Percentiles rank a stretch among this genome's conserved stretches.
Evolutionary conservation across 108 stramenopile genomes (phyloP).

Genomic region (Aureococcus anophagefferens): DNA sequence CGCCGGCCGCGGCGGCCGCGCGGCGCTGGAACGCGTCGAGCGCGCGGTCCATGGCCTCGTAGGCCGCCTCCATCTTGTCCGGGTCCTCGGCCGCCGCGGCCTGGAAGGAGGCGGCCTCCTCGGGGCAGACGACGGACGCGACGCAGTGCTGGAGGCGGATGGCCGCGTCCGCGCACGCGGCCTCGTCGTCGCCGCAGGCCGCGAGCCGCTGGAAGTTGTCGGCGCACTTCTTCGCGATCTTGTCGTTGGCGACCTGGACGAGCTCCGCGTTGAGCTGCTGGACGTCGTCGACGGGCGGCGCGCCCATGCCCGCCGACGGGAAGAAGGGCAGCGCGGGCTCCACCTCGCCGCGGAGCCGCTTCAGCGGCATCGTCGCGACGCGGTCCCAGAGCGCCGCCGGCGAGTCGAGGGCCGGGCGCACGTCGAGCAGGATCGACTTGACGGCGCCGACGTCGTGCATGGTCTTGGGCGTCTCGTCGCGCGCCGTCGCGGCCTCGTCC

Average conservation of each 20-base stretch:
- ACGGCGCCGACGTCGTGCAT: slow-evolving; percentile 51
- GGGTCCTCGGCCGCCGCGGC: background rate
- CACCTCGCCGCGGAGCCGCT: background rate
- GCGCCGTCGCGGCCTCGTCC: slow-evolving; percentile 51
- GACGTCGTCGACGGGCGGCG: background rate
- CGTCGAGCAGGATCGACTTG: slow-evolving; percentile 80
- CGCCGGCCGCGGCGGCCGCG: too few species aligned
- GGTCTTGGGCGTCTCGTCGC: slow-evolving; percentile 36
- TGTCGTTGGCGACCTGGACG: background rate
- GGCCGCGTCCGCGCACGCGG: background rate
- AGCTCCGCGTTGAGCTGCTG: too few species aligned
- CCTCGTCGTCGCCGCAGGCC: background rate
- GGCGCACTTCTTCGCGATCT: too few species aligned
- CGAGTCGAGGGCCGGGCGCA: slow-evolving; percentile 79
- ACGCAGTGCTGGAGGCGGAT: slow-evolving; percentile 18
- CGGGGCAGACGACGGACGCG: slow-evolving; percentile 12
- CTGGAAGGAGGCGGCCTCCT: background rate
- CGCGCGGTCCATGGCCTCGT: background rate
- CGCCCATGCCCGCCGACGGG: background rate
- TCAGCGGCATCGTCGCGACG: background rate
- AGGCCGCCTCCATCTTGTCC: background rate
- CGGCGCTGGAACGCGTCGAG: background rate
- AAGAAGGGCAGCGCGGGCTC: background rate
- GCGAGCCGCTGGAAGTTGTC: background rate
- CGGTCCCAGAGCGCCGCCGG: background rate